phyloP scores from a whole-genome alignment of 495 filamentous ascomycete species.

The Penicillium herquei region DNA sequence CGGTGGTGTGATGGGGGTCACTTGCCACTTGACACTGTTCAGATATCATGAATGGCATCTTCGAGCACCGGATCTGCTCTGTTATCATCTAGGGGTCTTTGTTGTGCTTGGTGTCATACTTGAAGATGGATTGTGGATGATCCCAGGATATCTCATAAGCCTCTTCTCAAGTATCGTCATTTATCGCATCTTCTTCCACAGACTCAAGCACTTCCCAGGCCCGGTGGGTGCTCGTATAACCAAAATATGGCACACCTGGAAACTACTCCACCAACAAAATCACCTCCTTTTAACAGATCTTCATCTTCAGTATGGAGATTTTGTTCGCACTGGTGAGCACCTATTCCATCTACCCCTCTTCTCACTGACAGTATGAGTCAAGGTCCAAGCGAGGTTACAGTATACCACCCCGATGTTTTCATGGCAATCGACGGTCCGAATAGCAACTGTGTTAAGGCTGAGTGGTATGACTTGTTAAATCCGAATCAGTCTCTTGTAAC shows the following conservation, averaged over 20 bases:
- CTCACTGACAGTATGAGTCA: background rate
- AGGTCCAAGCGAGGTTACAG: slow-evolving; percentile 38
- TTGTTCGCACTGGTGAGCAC: slow-evolving; percentile 37
- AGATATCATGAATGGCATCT: slow-evolving; percentile 22
- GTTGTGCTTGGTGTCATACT: background rate
- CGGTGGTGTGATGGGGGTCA: too few species aligned
- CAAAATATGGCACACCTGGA: slow-evolving; percentile 48
- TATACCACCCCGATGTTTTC: slow-evolving; percentile 31
- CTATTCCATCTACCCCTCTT: background rate
- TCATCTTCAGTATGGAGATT: slow-evolving; percentile 35
- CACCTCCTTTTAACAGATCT: slow-evolving; percentile 29
- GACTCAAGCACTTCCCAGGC: slow-evolving; percentile 41
- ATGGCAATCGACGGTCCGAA: slow-evolving; percentile 29
- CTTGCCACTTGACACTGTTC: background rate
- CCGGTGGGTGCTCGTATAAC: slow-evolving; percentile 36
- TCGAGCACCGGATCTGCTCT: slow-evolving; percentile 12
- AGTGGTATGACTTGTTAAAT: slow-evolving; percentile 46
- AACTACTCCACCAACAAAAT: slow-evolving; percentile 30
- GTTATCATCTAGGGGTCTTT: slow-evolving; percentile 10
- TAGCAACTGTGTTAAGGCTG: slow-evolving; percentile 33
- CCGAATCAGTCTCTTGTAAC: slow-evolving; percentile 40
- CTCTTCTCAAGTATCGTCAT: slow-evolving; percentile 45
- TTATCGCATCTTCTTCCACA: slow-evolving; percentile 42
- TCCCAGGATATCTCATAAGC: slow-evolving; percentile 10
- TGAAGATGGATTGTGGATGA: background rate